These are phyloP conservation scores for Aspergillus neotritici DNA, from an alignment of 2,329 filamentous ascomycete genomes.

Conservation along the genomic window DNA sequence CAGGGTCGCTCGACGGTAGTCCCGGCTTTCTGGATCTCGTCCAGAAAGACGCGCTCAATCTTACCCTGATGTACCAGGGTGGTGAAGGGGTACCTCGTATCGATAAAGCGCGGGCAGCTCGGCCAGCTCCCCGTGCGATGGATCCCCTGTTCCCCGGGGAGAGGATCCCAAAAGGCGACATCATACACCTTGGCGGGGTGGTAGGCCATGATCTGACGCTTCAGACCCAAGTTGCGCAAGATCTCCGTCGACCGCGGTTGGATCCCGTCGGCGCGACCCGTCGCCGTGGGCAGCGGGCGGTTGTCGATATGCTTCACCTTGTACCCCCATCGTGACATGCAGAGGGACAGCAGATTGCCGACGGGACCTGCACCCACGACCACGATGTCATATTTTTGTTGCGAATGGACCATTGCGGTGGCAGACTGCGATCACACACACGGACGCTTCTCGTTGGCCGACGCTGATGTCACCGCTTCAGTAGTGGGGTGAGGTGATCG, in stretches of 20 bases:
- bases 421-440: not conserved
- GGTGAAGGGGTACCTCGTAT: constrained; percentile 59
- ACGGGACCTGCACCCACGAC: constrained; percentile 87
- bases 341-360: constrained; percentile 80
- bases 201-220: constrained; percentile 79
- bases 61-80: constrained; percentile 58
- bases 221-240: constrained; percentile 81
- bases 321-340: constrained; percentile 87
- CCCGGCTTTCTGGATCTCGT: constrained; percentile 56
- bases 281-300: constrained; percentile 74
- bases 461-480: too few relatives aligned
- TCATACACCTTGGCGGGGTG: constrained; percentile 80
- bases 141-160: constrained; percentile 48
- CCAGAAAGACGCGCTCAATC: constrained; percentile 58
- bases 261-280: constrained; percentile 84
- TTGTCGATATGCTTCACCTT: constrained; percentile 94
- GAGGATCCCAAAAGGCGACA: constrained; percentile 61
- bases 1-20: constrained; percentile 54
- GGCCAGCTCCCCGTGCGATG: constrained; percentile 66
- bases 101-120: constrained; percentile 77
- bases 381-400: constrained; percentile 60
- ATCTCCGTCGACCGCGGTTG: constrained; percentile 85
- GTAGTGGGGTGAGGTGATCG: too few relatives aligned
- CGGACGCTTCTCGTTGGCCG: not conserved
- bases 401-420: constrained; percentile 21